phyloP scores from a whole-genome alignment of 768 basidiomycete species.

The Hebeloma cylindrosporum region DNA sequence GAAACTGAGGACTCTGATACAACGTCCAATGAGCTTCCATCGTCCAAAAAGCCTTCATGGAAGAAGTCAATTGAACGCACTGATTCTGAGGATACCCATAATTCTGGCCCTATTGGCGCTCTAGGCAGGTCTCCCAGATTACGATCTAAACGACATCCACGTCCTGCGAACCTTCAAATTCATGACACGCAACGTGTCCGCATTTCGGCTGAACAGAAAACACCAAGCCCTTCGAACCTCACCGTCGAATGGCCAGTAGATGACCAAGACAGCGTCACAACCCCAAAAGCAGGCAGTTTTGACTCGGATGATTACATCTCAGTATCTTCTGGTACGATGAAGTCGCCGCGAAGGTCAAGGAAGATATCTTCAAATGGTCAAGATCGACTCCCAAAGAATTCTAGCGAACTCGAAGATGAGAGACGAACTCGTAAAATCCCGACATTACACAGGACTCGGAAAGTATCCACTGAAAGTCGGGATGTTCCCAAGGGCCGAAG shows the following conservation, averaged over 20 bases:
- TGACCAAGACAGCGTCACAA: constrained; percentile 46
- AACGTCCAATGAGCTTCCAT: constrained; percentile 21
- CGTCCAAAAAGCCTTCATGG: constrained; percentile 27
- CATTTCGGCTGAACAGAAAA: constrained; percentile 32
- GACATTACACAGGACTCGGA: constrained; percentile 41
- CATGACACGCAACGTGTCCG: constrained; percentile 31
- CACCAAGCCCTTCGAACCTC: constrained; percentile 46
- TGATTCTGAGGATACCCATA: constrained; percentile 44
- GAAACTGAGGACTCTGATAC: constrained; percentile 20
- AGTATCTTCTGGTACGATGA: constrained; percentile 26
- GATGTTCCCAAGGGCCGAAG: constrained; percentile 38
- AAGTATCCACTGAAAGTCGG: constrained; percentile 46
- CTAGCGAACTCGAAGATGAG: constrained; percentile 31
- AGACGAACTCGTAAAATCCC: constrained; percentile 46
- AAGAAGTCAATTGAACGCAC: constrained; percentile 34
- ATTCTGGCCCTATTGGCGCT: constrained; percentile 42
- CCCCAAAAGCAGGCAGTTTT: constrained; percentile 58
- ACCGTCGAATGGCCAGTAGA: constrained; percentile 56
- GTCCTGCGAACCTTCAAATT: constrained; percentile 49
- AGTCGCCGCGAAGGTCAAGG: constrained; percentile 34
- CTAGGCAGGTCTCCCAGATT: constrained; percentile 43
- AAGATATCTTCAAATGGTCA: constrained; percentile 42
- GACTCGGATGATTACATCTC: constrained; percentile 32
- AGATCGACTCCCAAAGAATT: constrained; percentile 32
- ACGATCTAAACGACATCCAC: constrained; percentile 53